Conservation (phyloP, 176 grass and related monocot genomes). For the Hyparrhenia diplandra region DNA sequence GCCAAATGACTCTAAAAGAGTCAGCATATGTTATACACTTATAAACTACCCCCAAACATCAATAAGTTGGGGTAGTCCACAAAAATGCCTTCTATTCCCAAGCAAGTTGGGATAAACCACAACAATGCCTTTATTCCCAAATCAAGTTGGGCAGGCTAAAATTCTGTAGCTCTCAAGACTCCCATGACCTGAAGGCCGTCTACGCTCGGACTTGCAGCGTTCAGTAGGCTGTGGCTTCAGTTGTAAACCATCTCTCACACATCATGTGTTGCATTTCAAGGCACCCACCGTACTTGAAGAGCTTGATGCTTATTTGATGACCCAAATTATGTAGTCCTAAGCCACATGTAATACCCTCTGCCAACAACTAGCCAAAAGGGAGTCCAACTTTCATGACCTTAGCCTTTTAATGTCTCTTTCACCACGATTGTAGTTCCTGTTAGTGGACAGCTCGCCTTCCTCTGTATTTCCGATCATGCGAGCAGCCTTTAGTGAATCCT, state of each 20-base stretch:
- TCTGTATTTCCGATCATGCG: constrained; percentile 19
- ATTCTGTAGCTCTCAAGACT: background rate
- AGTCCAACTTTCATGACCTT: constrained; percentile 13
- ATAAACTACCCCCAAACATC: background rate
- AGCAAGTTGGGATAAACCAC: background rate
- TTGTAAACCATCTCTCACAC: background rate
- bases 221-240: background rate
- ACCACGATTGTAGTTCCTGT: constrained; percentile 23
- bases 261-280: constrained; percentile 12
- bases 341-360: background rate
- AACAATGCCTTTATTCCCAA: background rate
- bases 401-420: constrained; percentile 51
- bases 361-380: background rate
- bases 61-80: background rate
- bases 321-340: background rate
- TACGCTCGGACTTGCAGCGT: background rate
- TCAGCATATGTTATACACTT: constrained; percentile 4
- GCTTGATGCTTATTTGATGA: background rate
- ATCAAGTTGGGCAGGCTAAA: background rate
- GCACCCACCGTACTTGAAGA: background rate
- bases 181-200: too few relatives aligned
- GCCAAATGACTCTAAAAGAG: background rate
- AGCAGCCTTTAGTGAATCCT: constrained; percentile 24
- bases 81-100: background rate
- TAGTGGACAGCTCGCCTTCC: constrained; percentile 61